Percentiles rank a stretch among this genome's conserved stretches.
Conservation (phyloP, 305 asterid genomes). For the Fraxinus platypoda region DNA sequence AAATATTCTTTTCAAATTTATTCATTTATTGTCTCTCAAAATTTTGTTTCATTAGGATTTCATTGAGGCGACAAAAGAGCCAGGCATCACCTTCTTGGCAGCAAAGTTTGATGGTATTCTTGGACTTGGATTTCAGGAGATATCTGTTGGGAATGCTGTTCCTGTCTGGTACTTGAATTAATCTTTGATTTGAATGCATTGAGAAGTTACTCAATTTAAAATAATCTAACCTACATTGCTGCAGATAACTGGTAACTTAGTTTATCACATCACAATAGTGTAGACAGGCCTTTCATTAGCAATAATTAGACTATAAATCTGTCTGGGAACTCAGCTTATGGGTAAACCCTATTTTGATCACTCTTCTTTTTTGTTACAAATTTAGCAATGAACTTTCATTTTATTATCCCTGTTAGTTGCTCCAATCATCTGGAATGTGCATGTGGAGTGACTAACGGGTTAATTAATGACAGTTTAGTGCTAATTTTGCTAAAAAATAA, state of each 20-base stretch:
- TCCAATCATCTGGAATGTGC: not conserved
- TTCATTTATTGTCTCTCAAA: constrained; percentile 14
- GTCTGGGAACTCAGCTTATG: not conserved
- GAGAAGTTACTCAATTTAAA: not conserved
- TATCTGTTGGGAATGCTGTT: constrained; percentile 70
- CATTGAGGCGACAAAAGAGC: constrained; percentile 84
- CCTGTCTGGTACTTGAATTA: constrained; percentile 65
- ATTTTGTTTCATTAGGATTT: constrained; percentile 48
- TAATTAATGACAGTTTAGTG: not conserved
- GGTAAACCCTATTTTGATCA: not conserved
- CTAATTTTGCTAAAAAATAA: not conserved
- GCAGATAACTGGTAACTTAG: not conserved
- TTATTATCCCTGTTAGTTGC: not conserved
- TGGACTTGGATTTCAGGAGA: constrained; percentile 90
- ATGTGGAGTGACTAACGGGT: not conserved
- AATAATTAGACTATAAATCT: not conserved
- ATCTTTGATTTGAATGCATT: not conserved
- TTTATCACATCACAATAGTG: not conserved
- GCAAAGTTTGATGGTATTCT: constrained; percentile 92
- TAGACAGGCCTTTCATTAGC: not conserved
- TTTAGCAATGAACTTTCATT: not conserved
- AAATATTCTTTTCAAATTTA: not conserved
- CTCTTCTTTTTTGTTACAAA: not conserved
- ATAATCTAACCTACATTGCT: not conserved
- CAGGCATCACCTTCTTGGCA: constrained; percentile 76